Conservation (phyloP, 1,284 basidiomycete species). For the Ustilago crameri region DNA sequence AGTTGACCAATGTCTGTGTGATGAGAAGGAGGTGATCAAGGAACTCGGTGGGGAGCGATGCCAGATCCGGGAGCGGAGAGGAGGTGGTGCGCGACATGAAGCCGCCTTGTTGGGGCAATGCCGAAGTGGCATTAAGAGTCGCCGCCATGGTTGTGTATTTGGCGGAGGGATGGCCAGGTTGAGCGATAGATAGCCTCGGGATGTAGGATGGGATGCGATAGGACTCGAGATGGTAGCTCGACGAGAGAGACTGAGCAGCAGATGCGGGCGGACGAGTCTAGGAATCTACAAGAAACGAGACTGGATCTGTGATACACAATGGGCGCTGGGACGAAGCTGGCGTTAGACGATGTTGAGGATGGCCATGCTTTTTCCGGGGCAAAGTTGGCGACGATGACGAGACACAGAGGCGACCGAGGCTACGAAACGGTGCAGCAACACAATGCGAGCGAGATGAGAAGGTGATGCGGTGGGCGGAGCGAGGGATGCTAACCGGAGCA, state of each 20-base stretch:
- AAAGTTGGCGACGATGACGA: not conserved
- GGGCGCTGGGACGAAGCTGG: slow-evolving; percentile 1
- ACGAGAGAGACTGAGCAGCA: slow-evolving; percentile 12
- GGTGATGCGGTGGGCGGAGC: slow-evolving; percentile 1
- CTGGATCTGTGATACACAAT: slow-evolving; percentile 2
- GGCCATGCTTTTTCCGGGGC: slow-evolving; percentile 11
- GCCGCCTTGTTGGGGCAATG: slow-evolving; percentile 16
- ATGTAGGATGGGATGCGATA: not conserved
- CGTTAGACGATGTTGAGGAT: not conserved
- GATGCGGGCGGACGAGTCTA: not conserved
- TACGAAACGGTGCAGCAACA: not conserved
- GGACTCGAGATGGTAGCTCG: not conserved
- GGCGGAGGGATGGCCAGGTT: not conserved
- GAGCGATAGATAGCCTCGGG: not conserved
- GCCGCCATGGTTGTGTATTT: slow-evolving; percentile 21
- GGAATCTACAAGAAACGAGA: not conserved
- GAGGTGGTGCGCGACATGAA: slow-evolving; percentile 56
- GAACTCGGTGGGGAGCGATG: slow-evolving; percentile 55
- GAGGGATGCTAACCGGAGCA: slow-evolving; percentile 32
- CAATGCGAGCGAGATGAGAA: not conserved
- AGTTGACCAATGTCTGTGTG: slow-evolving; percentile 56
- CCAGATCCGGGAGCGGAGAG: slow-evolving; percentile 51
- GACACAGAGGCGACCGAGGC: not conserved
- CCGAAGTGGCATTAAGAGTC: slow-evolving; percentile 30
- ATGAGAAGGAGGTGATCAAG: slow-evolving; percentile 62